Evolutionary conservation across 495 filamentous ascomycete species (phyloP), one percentile per base, ranked within the genome.

Genomic region (Sporormia fimetaria): DNA sequence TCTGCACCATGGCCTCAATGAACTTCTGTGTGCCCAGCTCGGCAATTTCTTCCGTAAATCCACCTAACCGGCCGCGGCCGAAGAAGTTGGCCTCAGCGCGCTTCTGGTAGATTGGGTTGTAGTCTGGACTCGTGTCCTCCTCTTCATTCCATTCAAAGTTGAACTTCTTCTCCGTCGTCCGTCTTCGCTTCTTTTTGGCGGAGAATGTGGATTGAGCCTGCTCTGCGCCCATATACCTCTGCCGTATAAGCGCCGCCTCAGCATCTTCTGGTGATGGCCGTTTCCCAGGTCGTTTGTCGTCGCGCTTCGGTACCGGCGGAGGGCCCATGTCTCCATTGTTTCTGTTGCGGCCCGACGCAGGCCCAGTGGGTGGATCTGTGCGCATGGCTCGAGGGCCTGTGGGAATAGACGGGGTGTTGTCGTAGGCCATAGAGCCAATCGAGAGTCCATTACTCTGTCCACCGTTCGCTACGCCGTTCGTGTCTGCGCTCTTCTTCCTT

Each of bases 61-160:
- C 88, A 20, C 83, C 87, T 7, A 93, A 67, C 42, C 77, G 68
- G 10, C 86, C 87, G 29, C 85, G 71, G 6, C 85, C 85, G 50
- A 78, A 87, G 66, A 93, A 82, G 42, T 75, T 77, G 1, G 76
- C 73, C 42, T 86, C 80, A 2, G 78, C 69, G 28, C 80, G 70
- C 18, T 77, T 67, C 29, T 82, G 71, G 59, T 96, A 95, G 10
- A 95, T 64, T 5, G 88, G 87, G 51, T 94, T 92, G 52, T 87
- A 86, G 48, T 92, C 87, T 2, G 67, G 67, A 46, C 82, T 93
- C 10, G 90, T 99, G 59, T 99, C 90, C 52, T 99, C 90, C 52
- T 95, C 87, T 2, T 75, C 70, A 50, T 94, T 93, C 90, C 90
- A 99, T 59, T 96, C 90, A 51, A 99, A 96, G 56, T 95, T 98